These are phyloP conservation scores for Aspergillus avenaceus DNA, from an alignment of 495 filamentous ascomycete species.

Conservation along the genomic window DNA sequence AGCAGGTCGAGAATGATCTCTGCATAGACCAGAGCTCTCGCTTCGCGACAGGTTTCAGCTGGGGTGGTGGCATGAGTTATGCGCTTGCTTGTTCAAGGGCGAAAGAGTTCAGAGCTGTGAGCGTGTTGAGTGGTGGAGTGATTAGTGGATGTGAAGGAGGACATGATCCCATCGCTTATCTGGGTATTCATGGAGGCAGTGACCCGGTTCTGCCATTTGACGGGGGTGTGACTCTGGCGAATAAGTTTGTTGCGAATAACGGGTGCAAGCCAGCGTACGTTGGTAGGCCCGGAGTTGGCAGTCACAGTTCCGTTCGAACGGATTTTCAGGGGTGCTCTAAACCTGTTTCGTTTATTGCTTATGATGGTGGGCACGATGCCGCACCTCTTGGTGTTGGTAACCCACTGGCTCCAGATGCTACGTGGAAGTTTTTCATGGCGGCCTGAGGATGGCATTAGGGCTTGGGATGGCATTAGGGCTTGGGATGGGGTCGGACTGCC, in stretches of 20 bases:
- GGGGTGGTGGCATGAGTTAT: constrained; percentile 47
- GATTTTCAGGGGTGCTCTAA: constrained; percentile 11
- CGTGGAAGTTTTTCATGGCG: too few species aligned
- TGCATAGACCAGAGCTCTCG: constrained; percentile 41
- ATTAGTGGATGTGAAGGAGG: constrained; percentile 39
- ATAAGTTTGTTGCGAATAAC: constrained; percentile 37
- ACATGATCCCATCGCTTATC: constrained; percentile 38
- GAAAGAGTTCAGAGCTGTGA: constrained; percentile 39
- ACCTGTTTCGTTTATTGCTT: constrained; percentile 17
- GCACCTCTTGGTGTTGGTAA: constrained; percentile 11
- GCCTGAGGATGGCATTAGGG: too few species aligned
- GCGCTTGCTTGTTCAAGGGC: constrained; percentile 39
- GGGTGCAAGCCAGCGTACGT: constrained; percentile 21
- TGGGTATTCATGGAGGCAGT: constrained; percentile 36
- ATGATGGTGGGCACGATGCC: constrained; percentile 17
- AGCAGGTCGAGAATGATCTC: constrained; percentile 33
- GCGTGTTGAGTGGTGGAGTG: constrained; percentile 36
- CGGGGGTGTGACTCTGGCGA: constrained; percentile 29
- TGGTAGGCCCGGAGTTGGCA: constrained; percentile 8
- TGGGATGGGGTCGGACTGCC: too few species aligned
- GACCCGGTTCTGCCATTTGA: constrained; percentile 36
- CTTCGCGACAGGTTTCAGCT: constrained; percentile 48
- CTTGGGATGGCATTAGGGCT: too few species aligned
- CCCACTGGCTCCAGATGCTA: too few species aligned
- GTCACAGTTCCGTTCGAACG: constrained; percentile 4